A percentile compares a stretch with the other conserved stretches of the same genome.
phyloP scores from a whole-genome alignment of 306 rosid genomes.

The Potentilla sterilis region DNA sequence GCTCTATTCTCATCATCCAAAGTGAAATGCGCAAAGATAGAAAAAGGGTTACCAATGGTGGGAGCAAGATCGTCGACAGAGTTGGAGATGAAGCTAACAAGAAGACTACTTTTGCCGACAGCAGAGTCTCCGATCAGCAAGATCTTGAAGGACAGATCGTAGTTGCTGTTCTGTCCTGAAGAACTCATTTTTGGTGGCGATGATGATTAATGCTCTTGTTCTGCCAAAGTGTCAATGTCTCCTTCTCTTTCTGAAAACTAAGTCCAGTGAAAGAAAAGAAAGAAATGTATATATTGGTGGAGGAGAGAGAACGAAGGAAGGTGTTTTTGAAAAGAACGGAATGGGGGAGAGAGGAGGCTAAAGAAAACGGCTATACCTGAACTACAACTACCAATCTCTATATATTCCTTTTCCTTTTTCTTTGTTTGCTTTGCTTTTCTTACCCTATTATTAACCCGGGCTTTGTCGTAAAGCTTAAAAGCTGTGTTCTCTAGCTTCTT shows the following conservation, averaged over 20 bases:
- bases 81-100: conserved; percentile 78
- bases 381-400: conserved; percentile 41
- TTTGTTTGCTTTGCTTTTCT: conserved; percentile 2
- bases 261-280: conserved; percentile 27
- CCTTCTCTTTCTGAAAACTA: conserved; percentile 16
- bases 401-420: conserved; percentile 44
- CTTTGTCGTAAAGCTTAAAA: conserved; percentile 19
- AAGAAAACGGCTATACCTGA: conserved; percentile 59
- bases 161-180: conserved; percentile 69
- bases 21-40: not conserved
- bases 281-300: conserved; percentile 16
- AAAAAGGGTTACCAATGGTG: conserved; percentile 59
- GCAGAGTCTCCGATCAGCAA: conserved; percentile 93
- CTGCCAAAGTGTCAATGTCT: not conserved
- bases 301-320: conserved; percentile 4
- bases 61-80: conserved; percentile 62
- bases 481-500: conserved; percentile 3
- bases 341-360: conserved; percentile 33
- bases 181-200: conserved; percentile 56
- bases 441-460: not conserved
- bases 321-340: conserved; percentile 31
- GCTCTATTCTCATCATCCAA: not conserved
- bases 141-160: conserved; percentile 94
- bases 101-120: conserved; percentile 94
- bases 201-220: conserved; percentile 34